Conservation (phyloP, 139 green algal genomes). For the Closterium sp. region DNA sequence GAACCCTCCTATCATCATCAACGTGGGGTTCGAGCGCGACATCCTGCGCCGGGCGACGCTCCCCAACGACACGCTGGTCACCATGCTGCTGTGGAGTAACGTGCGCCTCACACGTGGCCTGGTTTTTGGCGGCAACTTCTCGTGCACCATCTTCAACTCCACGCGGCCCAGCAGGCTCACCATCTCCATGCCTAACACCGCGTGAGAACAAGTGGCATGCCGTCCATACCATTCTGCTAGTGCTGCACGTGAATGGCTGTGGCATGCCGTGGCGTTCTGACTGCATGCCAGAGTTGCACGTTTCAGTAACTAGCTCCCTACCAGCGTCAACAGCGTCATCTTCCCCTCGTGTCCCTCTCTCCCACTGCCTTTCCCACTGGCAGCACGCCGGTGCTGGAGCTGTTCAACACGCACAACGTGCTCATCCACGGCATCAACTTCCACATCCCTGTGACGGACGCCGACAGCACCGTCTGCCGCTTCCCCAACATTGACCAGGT, state of each 20-base stretch:
- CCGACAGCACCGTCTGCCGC: background rate
- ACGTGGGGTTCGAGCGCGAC: background rate
- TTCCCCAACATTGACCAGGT: background rate
- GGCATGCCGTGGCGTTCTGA: background rate
- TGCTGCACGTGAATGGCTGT: no score
- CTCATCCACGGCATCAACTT: constrained; percentile 6
- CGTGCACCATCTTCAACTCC: constrained; percentile 13
- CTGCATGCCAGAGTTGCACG: background rate
- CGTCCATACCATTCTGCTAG: no score
- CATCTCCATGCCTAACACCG: background rate
- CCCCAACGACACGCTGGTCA: background rate
- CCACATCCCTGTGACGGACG: background rate
- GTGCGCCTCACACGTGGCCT: background rate
- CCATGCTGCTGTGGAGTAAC: constrained; percentile 8
- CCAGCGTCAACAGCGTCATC: background rate
- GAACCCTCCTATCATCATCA: background rate
- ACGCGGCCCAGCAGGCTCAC: background rate
- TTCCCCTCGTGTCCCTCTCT: no score
- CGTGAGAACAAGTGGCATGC: background rate
- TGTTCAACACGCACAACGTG: constrained; percentile 16
- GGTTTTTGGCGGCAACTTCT: background rate
- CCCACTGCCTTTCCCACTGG: no score
- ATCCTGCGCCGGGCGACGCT: constrained; percentile 4
- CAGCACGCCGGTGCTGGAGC: background rate
- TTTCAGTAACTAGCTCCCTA: background rate